These are phyloP conservation scores for Clohesyomyces aquaticus DNA, from an alignment of 495 filamentous ascomycete species.

Conservation along the genomic window DNA sequence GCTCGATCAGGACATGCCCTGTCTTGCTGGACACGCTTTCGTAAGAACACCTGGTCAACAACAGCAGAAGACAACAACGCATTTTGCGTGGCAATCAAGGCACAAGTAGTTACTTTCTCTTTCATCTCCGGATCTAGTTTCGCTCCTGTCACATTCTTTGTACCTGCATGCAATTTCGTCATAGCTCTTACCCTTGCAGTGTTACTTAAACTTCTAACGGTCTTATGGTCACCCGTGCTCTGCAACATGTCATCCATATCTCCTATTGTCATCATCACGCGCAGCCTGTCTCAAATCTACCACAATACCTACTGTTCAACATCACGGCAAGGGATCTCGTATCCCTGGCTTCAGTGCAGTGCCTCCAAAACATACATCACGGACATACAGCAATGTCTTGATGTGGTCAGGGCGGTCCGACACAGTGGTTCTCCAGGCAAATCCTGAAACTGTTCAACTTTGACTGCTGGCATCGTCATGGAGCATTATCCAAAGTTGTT, in stretches of 20 bases:
- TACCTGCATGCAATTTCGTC: constrained; percentile 33
- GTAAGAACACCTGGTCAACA: too few relatives aligned
- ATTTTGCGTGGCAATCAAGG: background rate
- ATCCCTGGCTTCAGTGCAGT: too few relatives aligned
- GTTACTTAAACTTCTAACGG: background rate
- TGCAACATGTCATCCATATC: constrained; percentile 2
- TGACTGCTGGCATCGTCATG: constrained; percentile 1
- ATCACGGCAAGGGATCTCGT: too few relatives aligned
- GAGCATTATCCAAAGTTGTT: background rate
- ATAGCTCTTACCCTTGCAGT: background rate
- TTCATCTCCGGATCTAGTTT: constrained; percentile 5
- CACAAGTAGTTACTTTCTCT: constrained; percentile 2
- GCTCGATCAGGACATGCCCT: too few relatives aligned
- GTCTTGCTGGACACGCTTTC: too few relatives aligned
- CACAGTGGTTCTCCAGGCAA: constrained; percentile 15
- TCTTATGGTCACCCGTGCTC: background rate
- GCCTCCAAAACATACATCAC: too few relatives aligned
- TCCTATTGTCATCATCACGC: too few relatives aligned
- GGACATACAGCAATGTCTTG: too few relatives aligned
- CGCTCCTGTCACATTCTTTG: constrained; percentile 7
- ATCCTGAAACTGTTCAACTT: constrained; percentile 18
- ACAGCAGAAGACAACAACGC: too few relatives aligned
- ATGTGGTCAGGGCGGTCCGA: background rate
- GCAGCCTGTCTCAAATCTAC: too few relatives aligned
- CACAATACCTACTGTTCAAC: too few relatives aligned